Base-by-base conservation (phyloP, 2,329 filamentous ascomycete genomes). In the Fusarium nisikadoi region DNA sequence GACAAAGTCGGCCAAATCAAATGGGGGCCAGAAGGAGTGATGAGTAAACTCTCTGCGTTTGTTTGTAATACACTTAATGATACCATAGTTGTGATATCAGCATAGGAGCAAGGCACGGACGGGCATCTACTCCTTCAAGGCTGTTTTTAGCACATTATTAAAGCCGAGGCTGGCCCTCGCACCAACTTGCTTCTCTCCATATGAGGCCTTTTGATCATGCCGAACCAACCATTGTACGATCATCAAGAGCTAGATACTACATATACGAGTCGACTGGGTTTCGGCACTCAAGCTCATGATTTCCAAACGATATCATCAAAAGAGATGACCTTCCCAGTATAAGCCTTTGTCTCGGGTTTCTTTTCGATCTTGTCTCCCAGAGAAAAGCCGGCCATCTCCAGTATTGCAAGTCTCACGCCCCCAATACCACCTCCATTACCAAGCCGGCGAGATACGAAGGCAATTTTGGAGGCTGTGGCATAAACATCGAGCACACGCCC, bases 331-430 rank as follows among this genome's bases (percentile, higher is more conserved):
- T 79, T 77, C 16, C 82, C 82, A 9, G 72, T 73, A 57, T 84
- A 83, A 0, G 75, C 72, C 41, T 79, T 76, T 13, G 79, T 81
- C 71, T 84, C 79, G 10, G 81, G 78, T 46, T 78, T 79, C 42
- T 81, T 81, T 58, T 80, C 76, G 19, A 82, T 75, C 54, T 73
- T 79, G 2, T 78, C 76, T 10, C 74, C 63, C 25, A 79, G 43
- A 9, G 75, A 60, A 47, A 83, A 79, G 8, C 83, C 84, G 3
- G 82, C 82, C 78, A 85, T 81, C 50, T 83, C 81, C 33, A 85
- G 52, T 13, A 84, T 80, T 16, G 81, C 83, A 27, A 78, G 72
- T 56, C 83, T 76, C 33, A 81, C 82, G 12, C 81, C 83, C 5
- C 81, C 82, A 59, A 85, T 78, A 8, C 83, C 83, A 8, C 78